Base-by-base conservation (phyloP, 768 basidiomycete genomes). In the Xerocomus potaroensis region DNA sequence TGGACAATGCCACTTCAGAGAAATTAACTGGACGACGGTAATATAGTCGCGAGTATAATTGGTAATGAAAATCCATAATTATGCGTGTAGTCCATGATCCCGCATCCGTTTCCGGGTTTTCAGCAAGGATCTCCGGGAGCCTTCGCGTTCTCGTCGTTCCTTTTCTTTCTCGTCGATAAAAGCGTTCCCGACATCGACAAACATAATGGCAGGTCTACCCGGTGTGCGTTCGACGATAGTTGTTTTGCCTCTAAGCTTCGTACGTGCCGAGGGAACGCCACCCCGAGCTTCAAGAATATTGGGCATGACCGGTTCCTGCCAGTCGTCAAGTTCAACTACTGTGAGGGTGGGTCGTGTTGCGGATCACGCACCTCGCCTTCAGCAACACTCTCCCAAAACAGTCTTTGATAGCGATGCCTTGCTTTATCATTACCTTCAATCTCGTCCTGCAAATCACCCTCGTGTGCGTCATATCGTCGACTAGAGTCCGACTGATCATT, bases 351-450 rank as follows among this genome's bases (percentile, higher is more conserved):
- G 27, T 26, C 11, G 0, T 19, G 31, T 37, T 54, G 30, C 10
- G 26, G 18, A 26, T 59, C 65, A 59, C 68, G 33, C 59, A 88
- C 89, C 66, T 77, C 66, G 48, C 81, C 80, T 56, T 91, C 89
- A 9, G 74, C 73, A 31, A 85, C 77, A 24, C 83, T 79, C 62
- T 91, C 89, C 86, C 87, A 91, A 63, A 85, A 91, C 35, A 80
- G 67, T 34, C 82, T 76, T 55, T 83, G 80, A 60, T 87, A 87
- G 9, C 81, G 77, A 46, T 79, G 74, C 19, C 81, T 77, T 35
- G 77, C 76, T 44, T 68, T 71, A 44, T 81, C 73, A 48, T 78
- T 74, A 18, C 74, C 69, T 53, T 80, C 80, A 10, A 62, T 70
- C 59, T 82, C 72, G 44, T 82, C 81, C 26, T 82, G 73, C 27